Percentiles rank a stretch among this genome's conserved stretches.
These are phyloP conservation scores for Leptodermis oblonga DNA, from an alignment of 257 asterid genomes.

Conservation along the genomic window DNA sequence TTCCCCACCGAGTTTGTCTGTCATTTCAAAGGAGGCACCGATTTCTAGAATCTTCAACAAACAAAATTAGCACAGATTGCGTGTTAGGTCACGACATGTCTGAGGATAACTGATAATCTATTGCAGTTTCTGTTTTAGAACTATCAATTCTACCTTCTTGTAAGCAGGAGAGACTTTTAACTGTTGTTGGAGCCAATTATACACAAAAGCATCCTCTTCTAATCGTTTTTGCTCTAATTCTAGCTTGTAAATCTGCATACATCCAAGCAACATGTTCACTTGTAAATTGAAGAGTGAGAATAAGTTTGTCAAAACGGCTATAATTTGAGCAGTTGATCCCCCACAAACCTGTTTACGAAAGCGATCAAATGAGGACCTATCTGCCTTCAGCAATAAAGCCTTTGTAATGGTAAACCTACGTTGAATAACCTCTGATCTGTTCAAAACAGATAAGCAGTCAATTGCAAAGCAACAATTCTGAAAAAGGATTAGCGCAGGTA, in stretches of 20 bases:
- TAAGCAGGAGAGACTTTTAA: constrained; percentile 74
- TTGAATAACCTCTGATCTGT: constrained; percentile 67
- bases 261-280: background rate
- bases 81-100: constrained; percentile 1
- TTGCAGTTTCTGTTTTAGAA: background rate
- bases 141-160: constrained; percentile 47
- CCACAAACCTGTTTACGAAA: constrained; percentile 62
- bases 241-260: constrained; percentile 55
- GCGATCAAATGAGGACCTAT: constrained; percentile 69
- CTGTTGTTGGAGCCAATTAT: constrained; percentile 84
- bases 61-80: constrained; percentile 3
- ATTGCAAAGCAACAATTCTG: background rate
- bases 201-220: constrained; percentile 78
- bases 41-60: constrained; percentile 63
- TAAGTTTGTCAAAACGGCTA: background rate
- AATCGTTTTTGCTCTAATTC: constrained; percentile 79
- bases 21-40: constrained; percentile 49
- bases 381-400: constrained; percentile 70
- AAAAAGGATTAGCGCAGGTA: background rate
- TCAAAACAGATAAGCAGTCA: constrained; percentile 6
- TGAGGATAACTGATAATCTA: background rate
- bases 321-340: constrained; percentile 1
- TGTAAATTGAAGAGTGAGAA: constrained; percentile 8
- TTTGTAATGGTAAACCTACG: constrained; percentile 64
- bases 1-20: constrained; percentile 35